These are phyloP conservation scores for Marvania coccoides DNA, from an alignment of 139 green algal genomes.

Conservation along the genomic window DNA sequence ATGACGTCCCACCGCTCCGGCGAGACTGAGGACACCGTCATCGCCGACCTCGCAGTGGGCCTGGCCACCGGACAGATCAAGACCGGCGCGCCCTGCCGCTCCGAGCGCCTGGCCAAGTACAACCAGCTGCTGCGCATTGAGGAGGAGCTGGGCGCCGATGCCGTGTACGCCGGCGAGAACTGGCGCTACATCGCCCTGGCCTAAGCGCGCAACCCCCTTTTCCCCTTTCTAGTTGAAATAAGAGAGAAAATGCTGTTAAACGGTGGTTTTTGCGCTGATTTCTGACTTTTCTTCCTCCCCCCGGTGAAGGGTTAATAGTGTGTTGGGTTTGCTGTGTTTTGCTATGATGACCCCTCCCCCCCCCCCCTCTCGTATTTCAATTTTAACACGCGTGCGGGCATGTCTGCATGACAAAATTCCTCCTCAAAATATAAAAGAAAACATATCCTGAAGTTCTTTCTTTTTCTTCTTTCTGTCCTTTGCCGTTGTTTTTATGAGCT, in stretches of 20 bases:
- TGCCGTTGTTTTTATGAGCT: neutral
- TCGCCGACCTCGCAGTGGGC: conserved; percentile 95
- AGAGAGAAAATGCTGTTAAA: too few relatives aligned
- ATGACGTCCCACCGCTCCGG: conserved; percentile 92
- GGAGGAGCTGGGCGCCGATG: conserved; percentile 76
- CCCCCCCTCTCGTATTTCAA: neutral
- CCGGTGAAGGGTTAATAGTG: too few relatives aligned
- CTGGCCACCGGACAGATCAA: conserved; percentile 98
- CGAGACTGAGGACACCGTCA: conserved; percentile 97
- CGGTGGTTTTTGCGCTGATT: neutral
- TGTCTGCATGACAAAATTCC: too few relatives aligned
- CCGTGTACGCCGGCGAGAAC: conserved; percentile 68
- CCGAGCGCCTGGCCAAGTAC: conserved; percentile 97
- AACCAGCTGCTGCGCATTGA: conserved; percentile 97
- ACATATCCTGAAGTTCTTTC: neutral
- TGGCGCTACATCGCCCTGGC: conserved; percentile 49
- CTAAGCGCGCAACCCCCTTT: neutral
- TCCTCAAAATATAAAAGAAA: too few relatives aligned
- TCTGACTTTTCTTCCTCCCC: neutral
- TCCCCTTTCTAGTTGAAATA: neutral
- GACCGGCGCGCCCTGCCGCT: conserved; percentile 94
- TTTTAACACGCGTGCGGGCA: too few relatives aligned
- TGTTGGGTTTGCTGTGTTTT: too few relatives aligned
- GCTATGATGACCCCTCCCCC: too few relatives aligned
- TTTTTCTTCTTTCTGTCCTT: neutral